Percentiles rank a stretch among this genome's conserved stretches.
Evolutionary conservation across 2,329 filamentous ascomycete genomes (phyloP).

Genomic region (Emydomyces testavorans): DNA sequence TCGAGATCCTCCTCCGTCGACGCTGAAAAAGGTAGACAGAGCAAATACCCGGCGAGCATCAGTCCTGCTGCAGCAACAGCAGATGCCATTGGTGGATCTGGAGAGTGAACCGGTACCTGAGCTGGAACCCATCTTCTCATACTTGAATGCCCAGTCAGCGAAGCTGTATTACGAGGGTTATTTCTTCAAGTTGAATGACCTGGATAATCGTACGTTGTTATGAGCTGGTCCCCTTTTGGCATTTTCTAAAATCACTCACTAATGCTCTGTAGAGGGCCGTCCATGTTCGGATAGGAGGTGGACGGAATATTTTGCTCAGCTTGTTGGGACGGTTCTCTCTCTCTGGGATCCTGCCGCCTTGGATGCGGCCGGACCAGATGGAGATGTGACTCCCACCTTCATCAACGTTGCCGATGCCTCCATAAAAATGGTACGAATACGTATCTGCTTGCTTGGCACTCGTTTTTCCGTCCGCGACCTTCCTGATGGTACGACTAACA

Average conservation of each 20-base stretch:
- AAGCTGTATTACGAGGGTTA: constrained; percentile 98
- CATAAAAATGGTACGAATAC: constrained; percentile 73
- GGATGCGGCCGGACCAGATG: constrained; percentile 73
- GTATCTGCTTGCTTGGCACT: constrained; percentile 4
- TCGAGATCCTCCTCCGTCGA: neutral
- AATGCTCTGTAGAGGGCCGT: constrained; percentile 56
- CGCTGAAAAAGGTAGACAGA: constrained; percentile 2
- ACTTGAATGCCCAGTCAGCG: constrained; percentile 87
- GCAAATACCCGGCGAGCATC: neutral
- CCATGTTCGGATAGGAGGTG: constrained; percentile 78
- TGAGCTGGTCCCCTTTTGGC: constrained; percentile 12
- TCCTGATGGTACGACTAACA: constrained; percentile 15
- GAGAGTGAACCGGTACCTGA: constrained; percentile 48
- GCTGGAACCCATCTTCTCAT: constrained; percentile 84
- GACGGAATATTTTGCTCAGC: constrained; percentile 93
- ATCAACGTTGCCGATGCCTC: constrained; percentile 96
- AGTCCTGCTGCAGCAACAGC: constrained; percentile 1
- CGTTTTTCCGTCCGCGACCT: neutral
- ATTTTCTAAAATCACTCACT: constrained; percentile 19
- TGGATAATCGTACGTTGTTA: constrained; percentile 67
- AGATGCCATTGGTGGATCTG: neutral
- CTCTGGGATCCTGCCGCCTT: constrained; percentile 91
- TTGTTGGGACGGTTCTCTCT: constrained; percentile 88
- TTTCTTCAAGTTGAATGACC: constrained; percentile 90
- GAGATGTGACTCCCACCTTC: constrained; percentile 78